A percentile compares a stretch with the other conserved stretches of the same genome.
Evolutionary conservation across 176 grass and related monocot genomes (phyloP).

Genomic region (Eleusine coracana): DNA sequence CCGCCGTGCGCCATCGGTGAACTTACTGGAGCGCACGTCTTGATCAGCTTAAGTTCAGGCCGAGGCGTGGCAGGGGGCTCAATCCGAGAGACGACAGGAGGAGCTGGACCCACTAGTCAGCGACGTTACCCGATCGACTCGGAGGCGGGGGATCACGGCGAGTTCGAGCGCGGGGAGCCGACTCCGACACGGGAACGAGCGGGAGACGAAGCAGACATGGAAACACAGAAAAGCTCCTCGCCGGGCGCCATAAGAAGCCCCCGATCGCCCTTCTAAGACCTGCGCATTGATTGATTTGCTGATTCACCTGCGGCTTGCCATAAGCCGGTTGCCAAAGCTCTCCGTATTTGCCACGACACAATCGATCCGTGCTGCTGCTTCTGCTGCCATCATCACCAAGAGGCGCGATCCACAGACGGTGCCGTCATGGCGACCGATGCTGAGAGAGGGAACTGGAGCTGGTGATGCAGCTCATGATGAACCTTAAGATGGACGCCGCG

Average conservation of each 20-base stretch:
- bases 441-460: not conserved
- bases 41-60: no score
- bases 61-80: not conserved
- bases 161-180: not conserved
- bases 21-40: not conserved
- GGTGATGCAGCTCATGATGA: not conserved
- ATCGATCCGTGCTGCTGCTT: no score
- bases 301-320: not conserved
- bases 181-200: not conserved
- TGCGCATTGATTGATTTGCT: not conserved
- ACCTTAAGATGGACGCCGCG: not conserved
- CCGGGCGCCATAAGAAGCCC: not conserved
- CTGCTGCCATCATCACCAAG: no score
- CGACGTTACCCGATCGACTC: not conserved
- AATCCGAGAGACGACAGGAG: no score
- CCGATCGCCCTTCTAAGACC: not conserved
- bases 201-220: not conserved
- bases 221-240: not conserved
- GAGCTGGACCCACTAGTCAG: not conserved
- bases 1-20: no score
- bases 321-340: not conserved
- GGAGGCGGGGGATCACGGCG: not conserved
- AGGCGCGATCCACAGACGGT: no score
- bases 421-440: not conserved
- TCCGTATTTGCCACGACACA: not conserved